Evolutionary conservation across 441 rosid genomes (phyloP), one percentile per base, ranked within the genome.

Genomic region (Dalechampia spathulata): DNA sequence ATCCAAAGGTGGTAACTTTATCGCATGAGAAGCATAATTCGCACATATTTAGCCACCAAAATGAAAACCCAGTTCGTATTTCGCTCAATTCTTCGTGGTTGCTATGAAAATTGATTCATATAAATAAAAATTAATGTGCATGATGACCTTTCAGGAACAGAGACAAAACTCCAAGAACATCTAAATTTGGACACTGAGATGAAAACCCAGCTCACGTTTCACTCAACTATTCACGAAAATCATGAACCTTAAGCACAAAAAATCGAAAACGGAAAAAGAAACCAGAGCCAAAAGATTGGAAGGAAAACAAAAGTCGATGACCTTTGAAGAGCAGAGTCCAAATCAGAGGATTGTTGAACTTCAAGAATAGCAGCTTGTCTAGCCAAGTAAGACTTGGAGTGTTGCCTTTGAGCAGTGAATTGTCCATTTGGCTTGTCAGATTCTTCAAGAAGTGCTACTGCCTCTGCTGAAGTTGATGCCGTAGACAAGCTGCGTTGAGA

Each of bases 351-450:
- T 22, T 64, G 68, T 51, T 77, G 80, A 32, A 91, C 71, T 64
- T 82, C 75, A 42, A 67, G 64, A 52, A 86, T 70, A 49, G 86
- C 90, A 39, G 84, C 71, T 76, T 88, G 78, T 62, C 96, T 79
- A 37, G 70, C 67, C 22, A 75, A 58, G 74, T 81, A 87, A 9
- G 74, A 65, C 66, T 64, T 78, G 15, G 92, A 70, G 66, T 78
- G 81, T 49, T 68, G 85, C 58, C 65, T 63, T 49, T 55, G 63
- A 47, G 68, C 42, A 32, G 56, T 7, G 14, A 56, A 27, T 25
- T 25, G 65, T 2, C 54, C 61, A 30, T 15, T n/a, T 28, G n/a
- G 62, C 34, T 30, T 30, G 34, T 30, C 4, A 23, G 62, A 58
- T 64, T 55, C 57, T 50, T 51, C 48, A 52, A 66, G n/a, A 37